Evolutionary conservation across 306 rosid genomes (phyloP).

Genomic region (Leucaena leucocephala): DNA sequence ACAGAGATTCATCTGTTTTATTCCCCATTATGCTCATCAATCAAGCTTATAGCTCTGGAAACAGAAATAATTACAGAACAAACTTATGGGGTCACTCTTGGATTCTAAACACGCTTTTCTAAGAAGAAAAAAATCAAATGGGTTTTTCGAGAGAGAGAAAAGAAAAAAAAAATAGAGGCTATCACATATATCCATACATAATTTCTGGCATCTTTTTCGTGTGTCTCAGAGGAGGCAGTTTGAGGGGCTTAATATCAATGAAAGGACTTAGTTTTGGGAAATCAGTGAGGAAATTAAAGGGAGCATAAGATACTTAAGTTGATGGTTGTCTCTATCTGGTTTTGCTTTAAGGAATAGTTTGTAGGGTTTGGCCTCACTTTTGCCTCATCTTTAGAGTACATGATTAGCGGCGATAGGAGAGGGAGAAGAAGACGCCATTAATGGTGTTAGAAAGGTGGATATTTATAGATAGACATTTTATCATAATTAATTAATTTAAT

Average conservation of each 20-base stretch:
- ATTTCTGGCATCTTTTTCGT: neutral
- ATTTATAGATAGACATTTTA: constrained; percentile 38
- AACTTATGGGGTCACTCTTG: neutral
- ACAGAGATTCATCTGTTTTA: neutral
- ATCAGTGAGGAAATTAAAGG: too few species aligned
- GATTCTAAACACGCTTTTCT: neutral
- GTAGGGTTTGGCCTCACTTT: constrained; percentile 13
- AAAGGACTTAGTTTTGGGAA: too few species aligned
- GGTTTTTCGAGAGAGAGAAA: neutral
- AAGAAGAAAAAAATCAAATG: neutral
- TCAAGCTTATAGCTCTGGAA: neutral
- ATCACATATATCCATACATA: neutral
- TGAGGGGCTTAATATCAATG: neutral
- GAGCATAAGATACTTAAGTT: neutral
- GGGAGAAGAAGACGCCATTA: constrained; percentile 46
- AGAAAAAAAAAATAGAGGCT: neutral
- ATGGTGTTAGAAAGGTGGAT: constrained; percentile 49
- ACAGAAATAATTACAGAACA: neutral
- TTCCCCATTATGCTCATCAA: neutral
- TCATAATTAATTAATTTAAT: too few species aligned
- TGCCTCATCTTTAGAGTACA: constrained; percentile 60
- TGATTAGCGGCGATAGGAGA: constrained; percentile 44
- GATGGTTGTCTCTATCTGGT: constrained; percentile 24
- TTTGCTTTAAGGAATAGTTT: constrained; percentile 19
- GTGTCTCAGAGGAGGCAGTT: neutral